Evolutionary conservation across 169 alveolate genomes (phyloP), one percentile per base, ranked within the genome.

Genomic region (Babesia caballi): DNA sequence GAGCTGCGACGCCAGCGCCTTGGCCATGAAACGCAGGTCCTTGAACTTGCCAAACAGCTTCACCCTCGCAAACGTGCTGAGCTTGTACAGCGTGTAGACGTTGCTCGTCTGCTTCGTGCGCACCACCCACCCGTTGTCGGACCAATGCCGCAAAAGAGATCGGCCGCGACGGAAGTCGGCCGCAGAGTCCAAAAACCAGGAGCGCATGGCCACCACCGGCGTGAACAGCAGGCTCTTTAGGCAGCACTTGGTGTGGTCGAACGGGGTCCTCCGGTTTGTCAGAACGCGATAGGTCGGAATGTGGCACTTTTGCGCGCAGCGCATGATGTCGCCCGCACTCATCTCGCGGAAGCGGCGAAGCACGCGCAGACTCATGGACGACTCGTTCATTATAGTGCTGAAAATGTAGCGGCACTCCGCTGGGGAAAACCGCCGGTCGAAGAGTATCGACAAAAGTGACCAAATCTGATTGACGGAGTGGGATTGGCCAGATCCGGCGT

Each of bases 41-140:
- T 38, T 21, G 50, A 40, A 67, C 68, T 77, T 77, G n/a, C 78
- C 78, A 28, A 77, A 77, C 53, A 77, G 51, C 50, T 66, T 51
- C 35, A 67, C 60, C 68, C 54, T 77, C 33, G 85, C 58, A 12
- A 35, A 19, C 27, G 42, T 77, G 50, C 70, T 61, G 21, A 77
- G 47, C 57, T 51, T 65, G 49, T 44, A 77, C 30, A 47, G 4
- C 21, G 56, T 61, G 51, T 46, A 44, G 21, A 68, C 25, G 58
- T 41, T 57, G 6, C 82, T 28, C 21, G 60, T 66, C 50, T 77
- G 53, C 54, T 63, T 77, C 4, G 78, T 53, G 19, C 66, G 23
- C 36, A 67, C 82, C 23, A 77, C 50, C 85, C 85, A 77, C n/a
- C 82, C 72, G 28, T 58, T 50, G 15, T 67, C 81, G 36, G 47